Conservation (phyloP, 1,284 basidiomycete species). For the Earliella scabrosa region DNA sequence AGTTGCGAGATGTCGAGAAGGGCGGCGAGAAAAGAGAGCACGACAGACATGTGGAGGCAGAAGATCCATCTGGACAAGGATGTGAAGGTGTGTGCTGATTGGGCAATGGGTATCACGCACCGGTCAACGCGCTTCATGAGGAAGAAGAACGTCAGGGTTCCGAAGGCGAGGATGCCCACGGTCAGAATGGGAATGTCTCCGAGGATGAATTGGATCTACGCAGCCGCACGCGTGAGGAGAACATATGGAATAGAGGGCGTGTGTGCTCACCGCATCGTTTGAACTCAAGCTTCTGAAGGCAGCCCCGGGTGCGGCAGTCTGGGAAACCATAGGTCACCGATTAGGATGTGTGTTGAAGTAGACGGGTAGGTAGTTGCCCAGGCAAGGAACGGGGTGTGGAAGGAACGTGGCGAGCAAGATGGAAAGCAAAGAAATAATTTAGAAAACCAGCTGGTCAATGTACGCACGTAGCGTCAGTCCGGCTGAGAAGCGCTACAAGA, state of each 20-base stretch:
- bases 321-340: slow-evolving; percentile 13
- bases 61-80: slow-evolving; percentile 46
- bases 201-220: slow-evolving; percentile 61
- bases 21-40: slow-evolving; percentile 64
- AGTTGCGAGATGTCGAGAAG: slow-evolving; percentile 68
- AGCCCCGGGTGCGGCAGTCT: slow-evolving; percentile 22
- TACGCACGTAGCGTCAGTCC: slow-evolving; percentile 33
- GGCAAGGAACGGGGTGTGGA: slow-evolving; percentile 14
- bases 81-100: background rate
- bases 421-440: slow-evolving; percentile 13
- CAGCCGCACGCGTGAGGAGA: background rate
- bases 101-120: slow-evolving; percentile 44
- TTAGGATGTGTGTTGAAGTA: slow-evolving; percentile 3
- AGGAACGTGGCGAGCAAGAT: slow-evolving; percentile 16
- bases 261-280: slow-evolving; percentile 29
- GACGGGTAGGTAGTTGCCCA: slow-evolving; percentile 3
- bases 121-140: slow-evolving; percentile 57
- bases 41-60: slow-evolving; percentile 59
- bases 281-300: slow-evolving; percentile 23
- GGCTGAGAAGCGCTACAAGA: slow-evolving; percentile 32
- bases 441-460: slow-evolving; percentile 28
- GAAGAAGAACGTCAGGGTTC: slow-evolving; percentile 64
- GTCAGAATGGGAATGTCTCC: slow-evolving; percentile 71
- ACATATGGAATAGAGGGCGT: background rate
- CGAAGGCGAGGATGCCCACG: slow-evolving; percentile 68